phyloP scores from a whole-genome alignment of 2,329 filamentous ascomycete genomes.

The Chaetomiaceae sp. region DNA sequence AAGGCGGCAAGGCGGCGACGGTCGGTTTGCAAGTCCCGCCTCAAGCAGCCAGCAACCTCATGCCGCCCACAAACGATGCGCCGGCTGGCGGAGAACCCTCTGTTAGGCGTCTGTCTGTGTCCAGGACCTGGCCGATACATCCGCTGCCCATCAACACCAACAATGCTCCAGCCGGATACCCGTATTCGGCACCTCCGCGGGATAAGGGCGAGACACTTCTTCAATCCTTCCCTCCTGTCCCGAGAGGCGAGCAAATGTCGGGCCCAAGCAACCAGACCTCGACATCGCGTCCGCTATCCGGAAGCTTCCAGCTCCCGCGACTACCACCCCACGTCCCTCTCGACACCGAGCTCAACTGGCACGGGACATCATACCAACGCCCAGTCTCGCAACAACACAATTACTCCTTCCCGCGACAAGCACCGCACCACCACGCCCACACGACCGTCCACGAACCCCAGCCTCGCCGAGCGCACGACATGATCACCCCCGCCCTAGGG shows the following conservation, averaged over 20 bases:
- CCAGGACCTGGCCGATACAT: constrained; percentile 46
- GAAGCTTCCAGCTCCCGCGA: constrained; percentile 40
- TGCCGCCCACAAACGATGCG: constrained; percentile 12
- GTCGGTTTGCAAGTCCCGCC: constrained; percentile 32
- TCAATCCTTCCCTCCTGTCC: constrained; percentile 36
- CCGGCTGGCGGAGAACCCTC: constrained; percentile 7
- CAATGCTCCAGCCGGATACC: constrained; percentile 31
- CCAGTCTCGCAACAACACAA: constrained; percentile 24
- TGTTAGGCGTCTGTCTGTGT: constrained; percentile 31
- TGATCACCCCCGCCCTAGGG: constrained; percentile 25
- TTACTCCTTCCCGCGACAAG: constrained; percentile 15
- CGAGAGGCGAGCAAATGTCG: constrained; percentile 38
- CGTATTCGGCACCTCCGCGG: constrained; percentile 39
- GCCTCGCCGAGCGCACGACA: constrained; percentile 25
- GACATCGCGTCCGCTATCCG: constrained; percentile 41
- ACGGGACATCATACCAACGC: constrained; percentile 21
- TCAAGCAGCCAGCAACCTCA: constrained; percentile 23
- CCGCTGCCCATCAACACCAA: constrained; percentile 25
- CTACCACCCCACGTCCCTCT: constrained; percentile 37
- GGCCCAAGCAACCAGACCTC: constrained; percentile 37
- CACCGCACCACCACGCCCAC: constrained; percentile 8
- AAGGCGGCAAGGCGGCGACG: constrained; percentile 22
- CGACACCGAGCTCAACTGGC: constrained; percentile 19
- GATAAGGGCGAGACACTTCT: constrained; percentile 33
- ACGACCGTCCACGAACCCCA: constrained; percentile 18